These are phyloP conservation scores for Anacardium occidentale DNA, from an alignment of 345 rosid genomes.

Conservation along the genomic window DNA sequence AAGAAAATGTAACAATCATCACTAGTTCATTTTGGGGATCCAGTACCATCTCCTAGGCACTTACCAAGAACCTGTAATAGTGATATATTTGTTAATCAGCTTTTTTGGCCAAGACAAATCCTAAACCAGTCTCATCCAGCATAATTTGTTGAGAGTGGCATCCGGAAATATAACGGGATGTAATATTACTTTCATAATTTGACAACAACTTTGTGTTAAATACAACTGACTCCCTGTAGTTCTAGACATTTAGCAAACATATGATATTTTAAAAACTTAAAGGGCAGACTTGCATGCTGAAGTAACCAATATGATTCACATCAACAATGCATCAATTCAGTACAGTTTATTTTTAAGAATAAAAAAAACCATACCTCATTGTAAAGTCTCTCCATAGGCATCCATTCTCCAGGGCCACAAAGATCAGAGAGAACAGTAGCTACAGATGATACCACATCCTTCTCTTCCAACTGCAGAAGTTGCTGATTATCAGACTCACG, in stretches of 20 bases:
- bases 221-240: no score
- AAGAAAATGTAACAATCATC: background rate
- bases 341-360: background rate
- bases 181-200: background rate
- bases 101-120: background rate
- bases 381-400: conserved; percentile 97
- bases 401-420: conserved; percentile 99
- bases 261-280: no score
- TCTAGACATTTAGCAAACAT: no score
- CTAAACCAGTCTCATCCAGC: background rate
- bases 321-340: background rate
- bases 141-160: conserved; percentile 4
- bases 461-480: conserved; percentile 86
- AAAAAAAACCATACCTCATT: conserved; percentile 54
- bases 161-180: background rate
- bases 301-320: no score
- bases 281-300: background rate
- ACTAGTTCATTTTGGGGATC: background rate
- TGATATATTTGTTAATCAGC: background rate
- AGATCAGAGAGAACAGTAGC: conserved; percentile 96
- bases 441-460: conserved; percentile 97
- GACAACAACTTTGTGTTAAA: background rate
- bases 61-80: background rate
- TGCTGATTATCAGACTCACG: conserved; percentile 93
- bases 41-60: background rate